Evolutionary conservation across 2,329 filamentous ascomycete species (phyloP).

Genomic region (Simplicillium sp.): DNA sequence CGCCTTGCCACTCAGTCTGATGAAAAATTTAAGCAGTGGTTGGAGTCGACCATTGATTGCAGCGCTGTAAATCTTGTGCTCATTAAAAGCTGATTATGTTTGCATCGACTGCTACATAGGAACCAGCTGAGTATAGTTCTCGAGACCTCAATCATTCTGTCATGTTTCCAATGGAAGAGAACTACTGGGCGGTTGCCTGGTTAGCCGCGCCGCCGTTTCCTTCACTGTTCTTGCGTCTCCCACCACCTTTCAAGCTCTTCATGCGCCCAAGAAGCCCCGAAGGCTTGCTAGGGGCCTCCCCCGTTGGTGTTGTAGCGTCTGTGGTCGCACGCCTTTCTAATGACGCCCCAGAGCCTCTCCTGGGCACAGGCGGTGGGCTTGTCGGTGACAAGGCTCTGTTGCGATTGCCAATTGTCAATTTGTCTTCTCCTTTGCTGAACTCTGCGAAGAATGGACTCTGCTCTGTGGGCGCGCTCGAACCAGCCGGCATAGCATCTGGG

Average conservation of each 20-base stretch:
- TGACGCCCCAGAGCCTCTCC: conserved; percentile 25
- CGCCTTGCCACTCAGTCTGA: too few relatives aligned
- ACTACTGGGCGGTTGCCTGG: too few relatives aligned
- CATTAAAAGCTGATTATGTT: too few relatives aligned
- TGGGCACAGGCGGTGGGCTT: conserved; percentile 44
- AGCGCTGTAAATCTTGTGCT: too few relatives aligned
- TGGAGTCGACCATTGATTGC: too few relatives aligned
- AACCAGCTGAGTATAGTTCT: too few relatives aligned
- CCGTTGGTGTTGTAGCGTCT: conserved; percentile 35
- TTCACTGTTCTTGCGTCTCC: conserved; percentile 31
- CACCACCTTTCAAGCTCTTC: conserved; percentile 70
- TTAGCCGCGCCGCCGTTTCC: background rate
- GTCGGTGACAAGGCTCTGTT: conserved; percentile 35
- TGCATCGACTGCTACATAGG: too few relatives aligned
- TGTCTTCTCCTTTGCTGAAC: conserved; percentile 50
- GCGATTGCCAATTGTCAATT: conserved; percentile 33
- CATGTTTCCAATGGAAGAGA: too few relatives aligned
- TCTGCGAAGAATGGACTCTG: conserved; percentile 79
- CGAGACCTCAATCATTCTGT: too few relatives aligned
- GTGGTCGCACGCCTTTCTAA: conserved; percentile 58
- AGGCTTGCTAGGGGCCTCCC: conserved; percentile 32
- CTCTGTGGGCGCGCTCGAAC: conserved; percentile 21
- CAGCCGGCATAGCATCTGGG: conserved; percentile 24
- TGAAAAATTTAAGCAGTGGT: too few relatives aligned
- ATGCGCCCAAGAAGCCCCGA: conserved; percentile 68